Evolutionary conservation across 805 yeast genomes (phyloP).

Genomic region (Candida insectorum): DNA sequence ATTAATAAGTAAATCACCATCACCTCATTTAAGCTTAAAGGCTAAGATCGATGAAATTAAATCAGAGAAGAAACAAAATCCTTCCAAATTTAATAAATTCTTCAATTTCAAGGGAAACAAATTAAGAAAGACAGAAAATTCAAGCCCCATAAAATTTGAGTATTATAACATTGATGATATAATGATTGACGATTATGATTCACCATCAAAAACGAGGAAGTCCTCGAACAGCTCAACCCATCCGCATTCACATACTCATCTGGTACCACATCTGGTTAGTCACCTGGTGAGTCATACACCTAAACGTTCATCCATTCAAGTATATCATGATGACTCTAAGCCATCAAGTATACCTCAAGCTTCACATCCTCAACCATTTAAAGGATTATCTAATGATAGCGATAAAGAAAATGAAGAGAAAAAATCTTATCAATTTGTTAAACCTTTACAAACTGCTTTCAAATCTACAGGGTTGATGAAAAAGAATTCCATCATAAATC

Average conservation of each 20-base stretch:
- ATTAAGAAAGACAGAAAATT: conserved; percentile 24
- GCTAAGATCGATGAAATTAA: conserved; percentile 2
- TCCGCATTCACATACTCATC: conserved; percentile 7
- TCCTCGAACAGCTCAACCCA: conserved; percentile 15
- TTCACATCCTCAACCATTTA: neutral
- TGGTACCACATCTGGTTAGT: neutral
- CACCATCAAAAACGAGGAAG: conserved; percentile 31
- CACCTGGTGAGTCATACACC: neutral
- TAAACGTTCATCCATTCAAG: conserved; percentile 1
- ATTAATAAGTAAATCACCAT: conserved; percentile 42
- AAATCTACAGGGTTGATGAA: conserved; percentile 68
- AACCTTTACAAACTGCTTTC: conserved; percentile 84
- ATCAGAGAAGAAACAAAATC: conserved; percentile 2
- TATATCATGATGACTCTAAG: conserved; percentile 20
- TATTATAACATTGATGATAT: conserved; percentile 26
- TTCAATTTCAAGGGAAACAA: conserved; percentile 16
- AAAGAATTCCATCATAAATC: conserved; percentile 31
- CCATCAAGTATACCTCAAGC: neutral
- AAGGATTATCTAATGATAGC: conserved; percentile 8
- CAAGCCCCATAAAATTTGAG: conserved; percentile 15
- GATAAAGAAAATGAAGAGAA: conserved; percentile 35
- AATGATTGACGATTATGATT: conserved; percentile 22
- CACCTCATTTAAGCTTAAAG: conserved; percentile 20
- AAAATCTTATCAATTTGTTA: conserved; percentile 59
- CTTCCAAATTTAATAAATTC: conserved; percentile 6